Percentiles rank a stretch among this genome's conserved stretches.
Conservation (phyloP, 2,329 filamentous ascomycete species). For the Neofusicoccum laricinum region DNA sequence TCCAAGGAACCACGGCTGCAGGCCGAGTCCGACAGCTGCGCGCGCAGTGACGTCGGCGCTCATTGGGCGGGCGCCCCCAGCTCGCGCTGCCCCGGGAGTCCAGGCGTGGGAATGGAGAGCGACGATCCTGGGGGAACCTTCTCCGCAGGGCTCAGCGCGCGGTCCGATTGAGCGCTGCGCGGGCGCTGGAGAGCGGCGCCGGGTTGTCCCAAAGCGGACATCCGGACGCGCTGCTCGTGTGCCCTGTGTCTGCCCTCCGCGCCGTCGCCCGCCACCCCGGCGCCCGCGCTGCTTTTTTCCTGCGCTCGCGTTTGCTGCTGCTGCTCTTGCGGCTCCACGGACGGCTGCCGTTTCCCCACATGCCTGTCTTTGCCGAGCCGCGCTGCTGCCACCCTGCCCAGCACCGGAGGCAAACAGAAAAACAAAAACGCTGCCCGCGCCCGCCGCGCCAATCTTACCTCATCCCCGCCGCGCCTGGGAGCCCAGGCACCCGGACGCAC, state of each 20-base stretch:
- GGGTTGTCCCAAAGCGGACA: background rate
- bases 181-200: background rate
- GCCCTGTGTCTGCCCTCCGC: background rate
- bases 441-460: background rate
- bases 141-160: background rate
- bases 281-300: no score
- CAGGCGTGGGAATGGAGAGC: constrained; percentile 12
- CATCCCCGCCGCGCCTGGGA: background rate
- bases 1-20: background rate
- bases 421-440: background rate
- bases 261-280: background rate
- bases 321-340: constrained; percentile 12
- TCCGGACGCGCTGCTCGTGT: background rate
- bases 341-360: constrained; percentile 1
- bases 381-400: background rate
- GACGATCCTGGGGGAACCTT: constrained; percentile 6
- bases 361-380: background rate
- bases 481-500: background rate
- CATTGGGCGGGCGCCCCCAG: background rate
- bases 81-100: background rate
- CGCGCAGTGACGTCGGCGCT: constrained; percentile 1
- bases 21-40: no score
- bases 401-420: no score
- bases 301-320: no score
- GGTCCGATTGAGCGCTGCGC: constrained; percentile 4